A percentile compares a stretch with the other conserved stretches of the same genome.
These are phyloP conservation scores for Nadsonia fulvescens DNA, from an alignment of 805 yeast genomes.

Conservation along the genomic window DNA sequence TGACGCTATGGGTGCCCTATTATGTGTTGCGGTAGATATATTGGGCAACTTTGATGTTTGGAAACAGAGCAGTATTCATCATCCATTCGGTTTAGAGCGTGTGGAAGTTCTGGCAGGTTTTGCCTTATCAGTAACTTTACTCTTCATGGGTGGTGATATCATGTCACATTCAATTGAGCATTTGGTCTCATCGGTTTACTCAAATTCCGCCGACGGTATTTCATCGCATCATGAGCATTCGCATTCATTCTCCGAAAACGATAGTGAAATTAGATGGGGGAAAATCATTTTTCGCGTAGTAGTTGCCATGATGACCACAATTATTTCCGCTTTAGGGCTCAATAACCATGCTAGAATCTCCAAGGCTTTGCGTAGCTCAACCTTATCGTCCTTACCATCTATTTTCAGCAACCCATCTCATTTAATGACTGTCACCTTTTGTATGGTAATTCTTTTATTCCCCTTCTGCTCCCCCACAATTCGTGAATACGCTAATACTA, in stretches of 20 bases:
- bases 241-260: constrained; percentile 8
- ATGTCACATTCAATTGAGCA: constrained; percentile 80
- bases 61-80: constrained; percentile 62
- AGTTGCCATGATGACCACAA: constrained; percentile 16
- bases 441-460: constrained; percentile 15
- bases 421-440: constrained; percentile 17
- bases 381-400: constrained; percentile 8
- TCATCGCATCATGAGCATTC: constrained; percentile 16
- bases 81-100: constrained; percentile 89
- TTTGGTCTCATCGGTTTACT: constrained; percentile 23
- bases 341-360: constrained; percentile 19
- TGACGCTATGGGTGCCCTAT: constrained; percentile 62
- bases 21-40: constrained; percentile 54
- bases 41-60: constrained; percentile 88
- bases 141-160: constrained; percentile 83
- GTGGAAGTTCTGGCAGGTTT: constrained; percentile 77
- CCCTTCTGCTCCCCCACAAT: constrained; percentile 15
- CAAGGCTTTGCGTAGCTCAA: constrained; percentile 9
- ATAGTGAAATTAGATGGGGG: constrained; percentile 8
- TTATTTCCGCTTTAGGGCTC: constrained; percentile 19
- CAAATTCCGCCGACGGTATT: constrained; percentile 22
- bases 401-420: constrained; percentile 16
- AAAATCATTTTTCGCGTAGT: constrained; percentile 12
- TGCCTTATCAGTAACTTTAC: constrained; percentile 64
- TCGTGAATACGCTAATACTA: constrained; percentile 16